Evolutionary conservation across 108 stramenopile genomes (phyloP).

Genomic region (Seminavis robusta): DNA sequence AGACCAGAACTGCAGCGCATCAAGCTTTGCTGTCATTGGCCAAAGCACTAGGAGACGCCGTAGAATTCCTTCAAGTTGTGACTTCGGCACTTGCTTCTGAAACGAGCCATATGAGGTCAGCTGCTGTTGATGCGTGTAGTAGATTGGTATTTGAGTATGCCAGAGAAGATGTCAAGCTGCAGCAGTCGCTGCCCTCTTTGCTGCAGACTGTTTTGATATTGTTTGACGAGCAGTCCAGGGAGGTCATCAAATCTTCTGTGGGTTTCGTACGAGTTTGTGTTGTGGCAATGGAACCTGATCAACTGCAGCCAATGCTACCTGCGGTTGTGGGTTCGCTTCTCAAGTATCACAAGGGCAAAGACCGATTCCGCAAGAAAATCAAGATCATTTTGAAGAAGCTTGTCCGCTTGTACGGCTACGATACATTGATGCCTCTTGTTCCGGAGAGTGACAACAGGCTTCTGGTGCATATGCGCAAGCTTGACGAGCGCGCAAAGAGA

Average conservation of each 20-base stretch:
- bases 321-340: conserved; percentile 76
- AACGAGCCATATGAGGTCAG: conserved; percentile 92
- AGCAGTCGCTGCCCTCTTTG: conserved; percentile 63
- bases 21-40: conserved; percentile 72
- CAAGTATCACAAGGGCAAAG: conserved; percentile 77
- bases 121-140: conserved; percentile 75
- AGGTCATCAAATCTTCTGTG: conserved; percentile 88
- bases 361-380: conserved; percentile 86
- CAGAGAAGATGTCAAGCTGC: conserved; percentile 52
- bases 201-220: conserved; percentile 83
- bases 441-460: conserved; percentile 80
- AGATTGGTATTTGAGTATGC: conserved; percentile 72
- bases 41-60: conserved; percentile 38
- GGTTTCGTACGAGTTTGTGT: conserved; percentile 88
- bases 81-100: conserved; percentile 80
- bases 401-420: conserved; percentile 82
- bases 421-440: conserved; percentile 65
- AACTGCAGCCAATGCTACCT: conserved; percentile 68
- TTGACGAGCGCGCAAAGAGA: conserved; percentile 57
- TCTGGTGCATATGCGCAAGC: conserved; percentile 86
- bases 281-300: conserved; percentile 59
- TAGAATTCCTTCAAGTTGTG: conserved; percentile 60
- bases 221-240: conserved; percentile 79
- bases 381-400: conserved; percentile 93
- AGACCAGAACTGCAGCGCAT: conserved; percentile 85